phyloP scores from a whole-genome alignment of 768 basidiomycete genomes.

The Hemileccinum impolitum region DNA sequence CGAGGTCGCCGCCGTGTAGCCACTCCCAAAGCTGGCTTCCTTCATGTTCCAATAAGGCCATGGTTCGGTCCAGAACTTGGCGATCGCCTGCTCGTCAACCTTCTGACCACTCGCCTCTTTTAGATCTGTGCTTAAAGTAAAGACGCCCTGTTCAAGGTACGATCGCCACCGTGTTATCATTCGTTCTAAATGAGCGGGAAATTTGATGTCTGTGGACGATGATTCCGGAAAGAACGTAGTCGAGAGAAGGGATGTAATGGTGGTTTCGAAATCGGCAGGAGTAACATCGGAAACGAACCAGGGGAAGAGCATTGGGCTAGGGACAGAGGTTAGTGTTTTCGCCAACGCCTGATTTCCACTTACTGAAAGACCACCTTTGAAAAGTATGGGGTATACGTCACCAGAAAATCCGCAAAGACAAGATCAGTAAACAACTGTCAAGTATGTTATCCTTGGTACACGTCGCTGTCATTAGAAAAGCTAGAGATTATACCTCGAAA shows the following conservation, averaged over 20 bases:
- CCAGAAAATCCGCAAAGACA: slow-evolving; percentile 89
- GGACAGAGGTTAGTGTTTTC: slow-evolving; percentile 12
- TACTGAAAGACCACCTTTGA: slow-evolving; percentile 88
- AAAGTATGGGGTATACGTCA: slow-evolving; percentile 84
- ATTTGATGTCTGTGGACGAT: slow-evolving; percentile 22
- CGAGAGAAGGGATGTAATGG: slow-evolving; percentile 55
- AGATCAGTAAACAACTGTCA: slow-evolving; percentile 86
- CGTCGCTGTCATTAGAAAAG: not conserved
- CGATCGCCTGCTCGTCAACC: slow-evolving; percentile 22
- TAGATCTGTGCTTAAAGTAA: slow-evolving; percentile 52
- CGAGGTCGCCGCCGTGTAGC: slow-evolving; percentile 57
- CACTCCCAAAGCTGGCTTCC: slow-evolving; percentile 45
- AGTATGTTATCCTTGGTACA: not conserved
- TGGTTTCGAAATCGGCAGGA: slow-evolving; percentile 72
- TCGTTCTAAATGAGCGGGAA: slow-evolving; percentile 43
- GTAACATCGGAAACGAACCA: slow-evolving; percentile 98
- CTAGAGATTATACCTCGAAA: slow-evolving; percentile 62
- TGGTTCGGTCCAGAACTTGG: slow-evolving; percentile 70
- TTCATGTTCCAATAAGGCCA: slow-evolving; percentile 77
- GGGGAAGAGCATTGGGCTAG: slow-evolving; percentile 87
- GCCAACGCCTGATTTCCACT: slow-evolving; percentile 22
- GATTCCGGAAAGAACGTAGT: slow-evolving; percentile 52
- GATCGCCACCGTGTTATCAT: slow-evolving; percentile 71
- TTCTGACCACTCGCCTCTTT: slow-evolving; percentile 28
- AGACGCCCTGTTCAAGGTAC: slow-evolving; percentile 68